These are phyloP conservation scores for Penicillium flavigenum DNA, from an alignment of 495 filamentous ascomycete species.

Conservation along the genomic window DNA sequence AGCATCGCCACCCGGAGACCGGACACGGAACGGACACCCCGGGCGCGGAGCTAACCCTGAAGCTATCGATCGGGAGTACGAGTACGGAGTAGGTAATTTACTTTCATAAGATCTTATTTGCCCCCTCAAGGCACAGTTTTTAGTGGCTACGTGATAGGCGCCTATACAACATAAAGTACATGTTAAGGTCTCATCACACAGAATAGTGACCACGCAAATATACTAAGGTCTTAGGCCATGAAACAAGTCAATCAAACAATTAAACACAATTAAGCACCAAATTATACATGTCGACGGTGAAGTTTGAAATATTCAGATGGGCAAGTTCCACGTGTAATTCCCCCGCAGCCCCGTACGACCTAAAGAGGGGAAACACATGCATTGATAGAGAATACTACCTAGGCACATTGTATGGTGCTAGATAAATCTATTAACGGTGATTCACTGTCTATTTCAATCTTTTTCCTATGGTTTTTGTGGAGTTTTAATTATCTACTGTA, in stretches of 20 bases:
- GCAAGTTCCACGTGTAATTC: background rate
- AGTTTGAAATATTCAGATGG: too few relatives aligned
- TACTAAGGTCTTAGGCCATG: background rate
- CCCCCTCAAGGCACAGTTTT: constrained; percentile 12
- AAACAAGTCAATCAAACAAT: too few relatives aligned
- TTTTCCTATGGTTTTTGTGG: background rate
- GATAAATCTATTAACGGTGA: background rate
- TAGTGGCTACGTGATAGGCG: background rate
- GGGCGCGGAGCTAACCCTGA: constrained; percentile 13
- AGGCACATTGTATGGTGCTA: background rate
- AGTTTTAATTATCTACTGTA: background rate
- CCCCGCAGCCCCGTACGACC: too few relatives aligned
- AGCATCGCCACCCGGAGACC: constrained; percentile 12
- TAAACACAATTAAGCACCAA: too few relatives aligned
- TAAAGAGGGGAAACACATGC: too few relatives aligned
- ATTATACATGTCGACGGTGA: too few relatives aligned
- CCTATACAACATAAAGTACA: background rate
- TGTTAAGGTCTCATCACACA: background rate
- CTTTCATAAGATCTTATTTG: background rate
- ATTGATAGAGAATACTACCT: background rate
- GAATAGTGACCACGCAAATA: too few relatives aligned
- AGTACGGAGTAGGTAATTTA: background rate
- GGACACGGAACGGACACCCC: constrained; percentile 8
- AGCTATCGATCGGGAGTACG: constrained; percentile 2
- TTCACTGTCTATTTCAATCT: background rate